Evolutionary conservation across 164 flowering plant genomes (phyloP).

Genomic region (Protea cynaroides): DNA sequence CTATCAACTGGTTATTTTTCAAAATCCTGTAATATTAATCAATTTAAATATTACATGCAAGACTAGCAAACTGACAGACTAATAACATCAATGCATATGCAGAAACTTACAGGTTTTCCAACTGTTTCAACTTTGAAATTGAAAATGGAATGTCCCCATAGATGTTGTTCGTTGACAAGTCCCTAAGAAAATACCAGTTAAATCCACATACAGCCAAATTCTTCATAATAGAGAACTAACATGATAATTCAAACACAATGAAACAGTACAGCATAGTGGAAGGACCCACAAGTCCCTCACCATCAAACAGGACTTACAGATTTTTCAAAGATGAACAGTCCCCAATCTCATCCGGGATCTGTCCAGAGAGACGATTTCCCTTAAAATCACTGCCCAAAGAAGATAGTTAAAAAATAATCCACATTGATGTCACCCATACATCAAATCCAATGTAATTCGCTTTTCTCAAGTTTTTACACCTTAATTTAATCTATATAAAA

Average conservation of each 20-base stretch:
- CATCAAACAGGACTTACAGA: slow-evolving; percentile 41
- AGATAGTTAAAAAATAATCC: slow-evolving; percentile 1
- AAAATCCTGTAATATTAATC: slow-evolving; percentile 32
- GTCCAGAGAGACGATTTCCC: slow-evolving; percentile 65
- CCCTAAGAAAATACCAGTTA: slow-evolving; percentile 31
- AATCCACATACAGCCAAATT: background rate
- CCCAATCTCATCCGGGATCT: slow-evolving; percentile 85
- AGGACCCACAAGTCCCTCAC: background rate
- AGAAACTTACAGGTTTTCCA: slow-evolving; percentile 57
- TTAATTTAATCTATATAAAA: no score
- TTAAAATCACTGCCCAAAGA: slow-evolving; percentile 48
- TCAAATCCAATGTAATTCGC: background rate
- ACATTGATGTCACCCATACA: background rate
- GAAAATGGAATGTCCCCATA: slow-evolving; percentile 85
- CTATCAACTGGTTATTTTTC: slow-evolving; percentile 79
- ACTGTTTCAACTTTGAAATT: slow-evolving; percentile 73
- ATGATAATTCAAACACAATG: background rate
- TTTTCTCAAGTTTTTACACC: background rate
- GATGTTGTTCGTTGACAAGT: slow-evolving; percentile 66
- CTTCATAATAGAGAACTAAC: background rate
- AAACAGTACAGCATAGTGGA: background rate
- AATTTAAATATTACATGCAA: background rate
- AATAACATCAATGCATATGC: background rate
- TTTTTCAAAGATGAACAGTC: slow-evolving; percentile 55
- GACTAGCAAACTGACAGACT: background rate